These are phyloP conservation scores for Boletus patriciae DNA, from an alignment of 768 basidiomycete species.

Conservation along the genomic window DNA sequence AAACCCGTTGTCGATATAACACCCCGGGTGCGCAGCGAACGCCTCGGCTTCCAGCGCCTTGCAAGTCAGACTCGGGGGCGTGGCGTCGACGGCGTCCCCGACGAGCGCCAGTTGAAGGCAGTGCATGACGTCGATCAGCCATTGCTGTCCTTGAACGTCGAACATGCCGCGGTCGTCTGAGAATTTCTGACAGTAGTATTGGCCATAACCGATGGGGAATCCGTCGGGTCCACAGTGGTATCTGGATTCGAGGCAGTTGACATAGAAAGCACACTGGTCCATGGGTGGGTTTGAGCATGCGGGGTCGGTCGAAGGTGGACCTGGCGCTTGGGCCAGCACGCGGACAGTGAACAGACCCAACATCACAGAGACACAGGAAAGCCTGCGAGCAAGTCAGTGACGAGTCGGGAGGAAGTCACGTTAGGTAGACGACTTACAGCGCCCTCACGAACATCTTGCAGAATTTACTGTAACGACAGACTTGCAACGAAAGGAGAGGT, in stretches of 20 bases:
- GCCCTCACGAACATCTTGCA: too few relatives aligned
- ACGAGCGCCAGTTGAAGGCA: conserved; percentile 46
- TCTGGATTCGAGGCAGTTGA: conserved; percentile 43
- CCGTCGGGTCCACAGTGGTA: conserved; percentile 46
- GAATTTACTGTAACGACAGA: too few relatives aligned
- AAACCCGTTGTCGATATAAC: conserved; percentile 44
- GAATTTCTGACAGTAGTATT: conserved; percentile 43
- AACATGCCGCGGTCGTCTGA: conserved; percentile 29
- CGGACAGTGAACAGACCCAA: background rate
- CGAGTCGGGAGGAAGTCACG: too few relatives aligned
- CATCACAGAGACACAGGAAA: background rate
- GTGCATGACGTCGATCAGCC: conserved; percentile 48
- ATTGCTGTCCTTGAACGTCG: conserved; percentile 36
- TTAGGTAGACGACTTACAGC: too few relatives aligned
- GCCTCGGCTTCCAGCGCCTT: conserved; percentile 36
- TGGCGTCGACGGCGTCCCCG: conserved; percentile 31
- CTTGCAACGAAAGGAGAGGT: too few relatives aligned
- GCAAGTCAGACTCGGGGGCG: conserved; percentile 28
- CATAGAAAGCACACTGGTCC: conserved; percentile 45
- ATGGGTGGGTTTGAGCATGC: conserved; percentile 33
- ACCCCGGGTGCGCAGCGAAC: conserved; percentile 43
- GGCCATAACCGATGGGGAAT: conserved; percentile 46
- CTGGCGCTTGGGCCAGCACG: background rate
- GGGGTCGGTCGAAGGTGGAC: conserved; percentile 16
- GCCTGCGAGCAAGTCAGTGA: background rate